Conservation (phyloP, 768 basidiomycete species). For the Leucocoprinus leucothites region DNA sequence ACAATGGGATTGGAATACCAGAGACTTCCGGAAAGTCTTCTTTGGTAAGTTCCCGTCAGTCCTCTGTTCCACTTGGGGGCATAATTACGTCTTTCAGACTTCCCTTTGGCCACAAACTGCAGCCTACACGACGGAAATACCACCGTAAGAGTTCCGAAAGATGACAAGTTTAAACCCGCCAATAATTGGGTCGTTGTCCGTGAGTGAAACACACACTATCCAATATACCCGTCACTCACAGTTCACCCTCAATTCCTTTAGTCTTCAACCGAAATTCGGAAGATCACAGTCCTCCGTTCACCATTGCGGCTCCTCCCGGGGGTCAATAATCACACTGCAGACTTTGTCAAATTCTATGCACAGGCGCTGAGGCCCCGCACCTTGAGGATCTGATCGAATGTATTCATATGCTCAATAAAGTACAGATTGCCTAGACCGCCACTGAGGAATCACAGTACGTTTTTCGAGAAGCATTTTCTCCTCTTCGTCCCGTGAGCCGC, state of each 20-base stretch:
- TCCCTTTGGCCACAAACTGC: slow-evolving; percentile 48
- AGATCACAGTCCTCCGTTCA: slow-evolving; percentile 46
- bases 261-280: slow-evolving; percentile 59
- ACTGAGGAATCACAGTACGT: neutral
- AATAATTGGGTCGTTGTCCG: slow-evolving; percentile 48
- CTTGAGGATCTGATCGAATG: too few species aligned
- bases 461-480: neutral
- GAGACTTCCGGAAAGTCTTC: slow-evolving; percentile 14
- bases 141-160: slow-evolving; percentile 39
- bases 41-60: slow-evolving; percentile 27
- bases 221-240: slow-evolving; percentile 1
- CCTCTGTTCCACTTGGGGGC: slow-evolving; percentile 2
- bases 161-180: slow-evolving; percentile 19
- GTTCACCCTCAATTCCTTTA: slow-evolving; percentile 28
- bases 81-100: slow-evolving; percentile 26
- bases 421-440: neutral
- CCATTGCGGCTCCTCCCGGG: slow-evolving; percentile 28
- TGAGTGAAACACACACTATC: slow-evolving; percentile 27
- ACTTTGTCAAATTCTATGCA: neutral
- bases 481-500: neutral
- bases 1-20: neutral
- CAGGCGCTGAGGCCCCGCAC: too few species aligned
- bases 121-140: slow-evolving; percentile 40
- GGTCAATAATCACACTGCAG: neutral
- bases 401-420: neutral